Evolutionary conservation across 768 basidiomycete species (phyloP).

Genomic region (Scleroderma citrinum): DNA sequence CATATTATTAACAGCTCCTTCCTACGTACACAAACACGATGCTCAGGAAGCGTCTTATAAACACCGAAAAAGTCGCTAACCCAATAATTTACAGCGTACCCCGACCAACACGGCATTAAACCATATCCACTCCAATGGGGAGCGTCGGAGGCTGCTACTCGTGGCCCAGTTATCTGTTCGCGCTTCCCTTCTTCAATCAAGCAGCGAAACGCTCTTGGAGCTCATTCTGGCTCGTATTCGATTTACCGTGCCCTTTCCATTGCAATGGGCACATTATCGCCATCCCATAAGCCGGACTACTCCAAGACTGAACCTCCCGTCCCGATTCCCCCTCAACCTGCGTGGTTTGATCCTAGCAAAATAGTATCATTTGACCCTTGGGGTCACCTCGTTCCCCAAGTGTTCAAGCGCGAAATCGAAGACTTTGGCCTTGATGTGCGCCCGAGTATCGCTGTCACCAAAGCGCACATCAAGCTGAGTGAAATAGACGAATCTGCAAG

Average conservation of each 20-base stretch:
- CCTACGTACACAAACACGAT: slow-evolving; percentile 4
- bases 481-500: slow-evolving; percentile 83
- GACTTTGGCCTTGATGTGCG: slow-evolving; percentile 73
- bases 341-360: slow-evolving; percentile 72
- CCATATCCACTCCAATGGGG: slow-evolving; percentile 84
- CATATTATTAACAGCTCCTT: slow-evolving; percentile 1
- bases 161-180: slow-evolving; percentile 87
- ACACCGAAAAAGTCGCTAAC: slow-evolving; percentile 7
- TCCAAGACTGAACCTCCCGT: slow-evolving; percentile 81
- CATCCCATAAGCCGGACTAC: slow-evolving; percentile 79
- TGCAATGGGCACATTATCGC: slow-evolving; percentile 79
- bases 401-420: slow-evolving; percentile 58
- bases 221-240: slow-evolving; percentile 89
- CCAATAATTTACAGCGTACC: slow-evolving; percentile 52
- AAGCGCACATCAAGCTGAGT: slow-evolving; percentile 89
- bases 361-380: slow-evolving; percentile 94
- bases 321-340: slow-evolving; percentile 63
- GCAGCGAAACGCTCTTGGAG: slow-evolving; percentile 88
- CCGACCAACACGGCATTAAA: slow-evolving; percentile 85
- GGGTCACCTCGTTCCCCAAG: slow-evolving; percentile 79
- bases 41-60: background rate
- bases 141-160: slow-evolving; percentile 49
- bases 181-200: slow-evolving; percentile 82
- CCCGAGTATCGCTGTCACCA: slow-evolving; percentile 91
- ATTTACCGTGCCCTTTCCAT: slow-evolving; percentile 93